phyloP scores from a whole-genome alignment of 1,284 basidiomycete genomes.

The Waitea zeae region DNA sequence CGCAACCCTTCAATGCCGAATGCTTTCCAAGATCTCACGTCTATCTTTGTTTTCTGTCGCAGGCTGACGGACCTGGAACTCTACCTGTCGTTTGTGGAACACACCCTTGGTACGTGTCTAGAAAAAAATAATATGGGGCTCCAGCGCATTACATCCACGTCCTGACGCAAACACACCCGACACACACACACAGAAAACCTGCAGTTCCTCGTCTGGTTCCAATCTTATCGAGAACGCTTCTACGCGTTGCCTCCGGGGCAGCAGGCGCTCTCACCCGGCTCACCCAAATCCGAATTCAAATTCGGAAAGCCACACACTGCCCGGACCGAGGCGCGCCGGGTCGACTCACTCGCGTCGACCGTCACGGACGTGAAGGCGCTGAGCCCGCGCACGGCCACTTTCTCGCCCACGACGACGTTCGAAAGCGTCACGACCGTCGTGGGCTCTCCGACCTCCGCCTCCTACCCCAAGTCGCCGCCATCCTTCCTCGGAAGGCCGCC shows the following conservation, averaged over 20 bases:
- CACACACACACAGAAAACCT: background rate
- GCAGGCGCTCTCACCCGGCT: no score
- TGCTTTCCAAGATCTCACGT: no score
- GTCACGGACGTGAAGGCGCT: no score
- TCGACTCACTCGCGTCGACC: no score
- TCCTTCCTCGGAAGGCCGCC: constrained; percentile 4
- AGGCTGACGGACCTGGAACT: constrained; percentile 21
- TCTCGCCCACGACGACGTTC: background rate
- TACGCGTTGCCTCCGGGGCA: no score
- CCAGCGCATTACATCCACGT: constrained; percentile 20
- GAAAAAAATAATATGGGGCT: no score
- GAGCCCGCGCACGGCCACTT: background rate
- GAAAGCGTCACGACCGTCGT: background rate
- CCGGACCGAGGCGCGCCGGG: no score
- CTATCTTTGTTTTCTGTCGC: no score
- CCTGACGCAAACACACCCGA: background rate
- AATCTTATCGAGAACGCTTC: constrained; percentile 20
- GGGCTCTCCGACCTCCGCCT: background rate
- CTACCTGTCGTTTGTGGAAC: constrained; percentile 18
- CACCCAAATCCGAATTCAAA: no score
- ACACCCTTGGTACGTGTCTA: constrained; percentile 20
- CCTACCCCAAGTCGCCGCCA: background rate
- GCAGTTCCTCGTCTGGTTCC: constrained; percentile 5
- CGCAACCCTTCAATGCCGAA: no score
- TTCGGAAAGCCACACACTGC: no score